Conservation (phyloP, 495 filamentous ascomycete species). For the Annulohypoxylon moriforme region DNA sequence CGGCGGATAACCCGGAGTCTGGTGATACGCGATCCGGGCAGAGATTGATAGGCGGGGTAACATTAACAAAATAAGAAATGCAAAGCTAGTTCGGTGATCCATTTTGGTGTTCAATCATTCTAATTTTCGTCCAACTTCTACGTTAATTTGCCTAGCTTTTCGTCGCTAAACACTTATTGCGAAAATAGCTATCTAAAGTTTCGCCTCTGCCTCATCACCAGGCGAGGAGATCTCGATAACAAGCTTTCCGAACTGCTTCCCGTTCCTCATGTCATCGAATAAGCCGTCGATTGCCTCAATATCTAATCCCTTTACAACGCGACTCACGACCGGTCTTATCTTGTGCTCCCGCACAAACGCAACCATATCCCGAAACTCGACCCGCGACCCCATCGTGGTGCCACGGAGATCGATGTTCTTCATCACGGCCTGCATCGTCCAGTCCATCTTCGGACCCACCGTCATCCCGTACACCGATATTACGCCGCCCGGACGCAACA, state of each 20-base stretch:
- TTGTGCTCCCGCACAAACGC: conserved; percentile 72
- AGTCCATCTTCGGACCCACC: conserved; percentile 76
- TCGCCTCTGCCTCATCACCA: conserved; percentile 32
- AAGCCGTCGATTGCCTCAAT: conserved; percentile 72
- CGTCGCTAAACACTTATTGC: neutral
- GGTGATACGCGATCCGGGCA: conserved; percentile 16
- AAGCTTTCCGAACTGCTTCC: conserved; percentile 83
- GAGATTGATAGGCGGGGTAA: conserved; percentile 26
- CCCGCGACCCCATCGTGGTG: conserved; percentile 79
- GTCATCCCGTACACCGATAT: conserved; percentile 84
- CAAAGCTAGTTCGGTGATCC: neutral
- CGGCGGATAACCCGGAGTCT: conserved; percentile 10
- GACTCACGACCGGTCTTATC: conserved; percentile 72
- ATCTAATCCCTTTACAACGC: conserved; percentile 71
- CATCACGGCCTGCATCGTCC: conserved; percentile 74
- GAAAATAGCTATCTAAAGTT: conserved; percentile 11
- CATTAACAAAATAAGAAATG: conserved; percentile 26
- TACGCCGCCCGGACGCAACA: conserved; percentile 73
- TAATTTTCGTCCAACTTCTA: too few species aligned
- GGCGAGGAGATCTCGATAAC: conserved; percentile 62
- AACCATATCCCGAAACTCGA: conserved; percentile 82
- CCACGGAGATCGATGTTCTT: conserved; percentile 80
- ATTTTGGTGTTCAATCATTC: neutral
- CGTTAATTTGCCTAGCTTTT: neutral
- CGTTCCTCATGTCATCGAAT: conserved; percentile 80